A percentile compares a stretch with the other conserved stretches of the same genome.
phyloP scores from a whole-genome alignment of 202 grass and related monocot genomes.

The Schoenoplectus triqueter region DNA sequence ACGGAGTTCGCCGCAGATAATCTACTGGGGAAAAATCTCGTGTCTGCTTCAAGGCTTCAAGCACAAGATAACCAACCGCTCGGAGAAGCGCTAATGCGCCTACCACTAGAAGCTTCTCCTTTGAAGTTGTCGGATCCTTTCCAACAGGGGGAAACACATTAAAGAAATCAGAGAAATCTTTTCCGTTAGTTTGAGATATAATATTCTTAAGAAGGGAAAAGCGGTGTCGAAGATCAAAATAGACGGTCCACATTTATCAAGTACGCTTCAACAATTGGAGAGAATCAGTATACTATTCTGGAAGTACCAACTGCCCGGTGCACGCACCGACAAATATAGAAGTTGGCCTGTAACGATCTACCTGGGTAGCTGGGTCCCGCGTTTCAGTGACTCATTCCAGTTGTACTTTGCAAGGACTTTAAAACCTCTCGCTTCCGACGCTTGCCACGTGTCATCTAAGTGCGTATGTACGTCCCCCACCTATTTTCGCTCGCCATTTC shows the following conservation, averaged over 20 bases:
- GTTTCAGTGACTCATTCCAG: constrained; percentile 24
- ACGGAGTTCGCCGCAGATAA: neutral
- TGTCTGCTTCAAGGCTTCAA: neutral
- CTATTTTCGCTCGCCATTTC: neutral
- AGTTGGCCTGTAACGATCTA: neutral
- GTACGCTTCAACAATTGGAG: neutral
- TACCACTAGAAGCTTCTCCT: neutral
- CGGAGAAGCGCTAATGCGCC: neutral
- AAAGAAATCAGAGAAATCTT: neutral
- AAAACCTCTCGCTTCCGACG: constrained; percentile 18
- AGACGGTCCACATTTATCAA: neutral
- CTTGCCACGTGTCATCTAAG: constrained; percentile 16
- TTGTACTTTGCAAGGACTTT: constrained; percentile 14
- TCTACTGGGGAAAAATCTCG: neutral
- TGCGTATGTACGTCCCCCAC: neutral
- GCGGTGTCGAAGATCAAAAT: neutral
- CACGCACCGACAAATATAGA: neutral
- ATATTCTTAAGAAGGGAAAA: neutral
- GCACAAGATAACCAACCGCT: neutral
- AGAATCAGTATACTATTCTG: neutral
- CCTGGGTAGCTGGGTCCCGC: constrained; percentile 13
- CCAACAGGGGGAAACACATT: neutral
- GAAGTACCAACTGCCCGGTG: neutral
- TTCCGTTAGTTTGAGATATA: neutral
- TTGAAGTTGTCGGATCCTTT: neutral